Percentiles rank a stretch among this genome's conserved stretches.
Conservation (phyloP, 1,139 yeast species). For the Yamadazyma aaseri region DNA sequence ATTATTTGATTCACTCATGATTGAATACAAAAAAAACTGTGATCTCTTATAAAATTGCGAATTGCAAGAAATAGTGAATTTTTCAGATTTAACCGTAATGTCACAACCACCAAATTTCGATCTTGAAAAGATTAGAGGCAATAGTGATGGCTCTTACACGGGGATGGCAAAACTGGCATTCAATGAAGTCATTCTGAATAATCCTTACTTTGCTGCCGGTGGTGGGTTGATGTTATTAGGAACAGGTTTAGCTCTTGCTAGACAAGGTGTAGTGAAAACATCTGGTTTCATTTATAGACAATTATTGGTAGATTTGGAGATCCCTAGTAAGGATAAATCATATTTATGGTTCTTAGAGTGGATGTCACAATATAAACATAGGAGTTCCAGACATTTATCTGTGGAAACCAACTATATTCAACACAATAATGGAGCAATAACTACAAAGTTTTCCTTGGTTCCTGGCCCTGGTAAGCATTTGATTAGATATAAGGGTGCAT, state of each 20-base stretch:
- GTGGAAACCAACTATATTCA: constrained; percentile 87
- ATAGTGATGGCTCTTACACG: constrained; percentile 38
- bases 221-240: constrained; percentile 96
- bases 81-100: constrained; percentile 6
- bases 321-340: constrained; percentile 90
- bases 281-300: constrained; percentile 76
- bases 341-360: constrained; percentile 94
- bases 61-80: background rate
- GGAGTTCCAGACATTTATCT: constrained; percentile 79
- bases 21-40: constrained; percentile 1
- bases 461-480: constrained; percentile 98
- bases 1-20: constrained; percentile 11
- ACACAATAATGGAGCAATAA: constrained; percentile 90
- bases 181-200: constrained; percentile 59
- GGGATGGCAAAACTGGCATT: constrained; percentile 41
- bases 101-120: constrained; percentile 22
- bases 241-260: constrained; percentile 75
- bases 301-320: constrained; percentile 86
- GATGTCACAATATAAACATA: constrained; percentile 82
- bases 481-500: constrained; percentile 82
- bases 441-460: constrained; percentile 86
- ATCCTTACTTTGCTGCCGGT: constrained; percentile 96
- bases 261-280: constrained; percentile 65
- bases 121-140: constrained; percentile 33
- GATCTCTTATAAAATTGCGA: constrained; percentile 1